Base-by-base conservation (phyloP, 1,139 yeast genomes). In the Blastobotrys ciferrii region DNA sequence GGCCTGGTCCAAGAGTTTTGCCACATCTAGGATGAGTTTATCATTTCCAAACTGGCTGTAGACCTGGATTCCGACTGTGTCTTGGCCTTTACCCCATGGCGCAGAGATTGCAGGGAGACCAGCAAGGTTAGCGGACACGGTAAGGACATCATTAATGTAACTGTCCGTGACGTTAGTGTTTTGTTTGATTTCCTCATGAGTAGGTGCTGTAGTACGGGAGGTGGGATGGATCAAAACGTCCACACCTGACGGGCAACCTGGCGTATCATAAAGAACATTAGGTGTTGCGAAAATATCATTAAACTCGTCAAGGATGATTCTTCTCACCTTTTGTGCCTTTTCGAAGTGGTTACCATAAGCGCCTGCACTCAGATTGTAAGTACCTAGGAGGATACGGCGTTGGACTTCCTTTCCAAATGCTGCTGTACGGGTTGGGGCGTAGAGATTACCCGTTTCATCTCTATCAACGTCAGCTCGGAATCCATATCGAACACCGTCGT, bases 31-130 rank as follows among this genome's bases (percentile, higher is more conserved):
- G 0, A 89, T 81, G 2, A 73, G 69, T 7, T 66, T 59, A 62
- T 94, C 98, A 57, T 85, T 84, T 4, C 96, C 98, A 62, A 72
- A 86, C 64, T 91, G 98, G 1, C 92, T 96, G 62, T 83, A 77
- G 1, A 92, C 59, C 62, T 94, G 98, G 32, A 92, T 71, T 0
- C 87, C 87, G 1, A 87, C 78, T 0, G 67, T 65, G 2, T 64
- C 60, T 5, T 58, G 55, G 11, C 62, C 58, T 0, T 53, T 55
- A 13, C 62, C 66, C 60, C 71, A 75, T 0, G 98, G 98, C 1
- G 91, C 69, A 0, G 85, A 77, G 9, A 91, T 75, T 0, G 95
- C 79, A 0, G 99, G 99, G 2, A 92, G 68, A 0, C 98, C 98
- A 0, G 96, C 95, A 53, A 94, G 69, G 1, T 95, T 89, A 39